phyloP scores from a whole-genome alignment of 78 protist species.

The Blattamonas nauphoetae region DNA sequence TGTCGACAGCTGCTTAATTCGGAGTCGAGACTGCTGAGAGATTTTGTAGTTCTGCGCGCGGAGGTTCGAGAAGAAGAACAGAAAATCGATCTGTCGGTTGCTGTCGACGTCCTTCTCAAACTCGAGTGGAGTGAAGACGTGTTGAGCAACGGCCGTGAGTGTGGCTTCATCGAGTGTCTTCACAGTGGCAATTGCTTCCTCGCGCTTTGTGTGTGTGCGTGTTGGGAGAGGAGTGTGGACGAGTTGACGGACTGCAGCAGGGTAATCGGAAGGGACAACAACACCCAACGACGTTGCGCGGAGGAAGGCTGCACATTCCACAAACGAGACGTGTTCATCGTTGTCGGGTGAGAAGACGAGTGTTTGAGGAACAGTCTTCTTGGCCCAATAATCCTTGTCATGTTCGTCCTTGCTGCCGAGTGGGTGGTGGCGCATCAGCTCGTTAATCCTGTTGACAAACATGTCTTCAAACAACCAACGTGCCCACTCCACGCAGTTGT shows the following conservation, averaged over 20 bases:
- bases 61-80: constrained; percentile 38
- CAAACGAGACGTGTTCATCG: constrained; percentile 18
- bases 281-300: constrained; percentile 15
- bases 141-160: constrained; percentile 16
- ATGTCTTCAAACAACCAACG: constrained; percentile 73
- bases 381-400: constrained; percentile 39
- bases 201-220: too few relatives aligned
- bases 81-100: constrained; percentile 45
- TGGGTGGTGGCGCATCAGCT: constrained; percentile 86
- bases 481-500: constrained; percentile 89
- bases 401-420: constrained; percentile 42
- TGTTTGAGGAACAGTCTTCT: constrained; percentile 5
- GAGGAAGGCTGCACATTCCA: constrained; percentile 17
- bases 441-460: constrained; percentile 64
- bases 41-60: constrained; percentile 43
- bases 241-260: background rate
- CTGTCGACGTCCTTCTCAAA: constrained; percentile 57
- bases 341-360: constrained; percentile 12
- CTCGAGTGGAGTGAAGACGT: constrained; percentile 18
- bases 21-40: background rate
- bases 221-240: background rate
- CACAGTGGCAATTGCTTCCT: background rate
- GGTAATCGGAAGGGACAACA: constrained; percentile 1
- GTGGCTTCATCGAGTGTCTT: background rate
- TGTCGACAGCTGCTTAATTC: constrained; percentile 32